Percentiles rank a stretch among this genome's conserved stretches.
Evolutionary conservation across 495 filamentous ascomycete species (phyloP).

Genomic region (Apiosordaria backusii): DNA sequence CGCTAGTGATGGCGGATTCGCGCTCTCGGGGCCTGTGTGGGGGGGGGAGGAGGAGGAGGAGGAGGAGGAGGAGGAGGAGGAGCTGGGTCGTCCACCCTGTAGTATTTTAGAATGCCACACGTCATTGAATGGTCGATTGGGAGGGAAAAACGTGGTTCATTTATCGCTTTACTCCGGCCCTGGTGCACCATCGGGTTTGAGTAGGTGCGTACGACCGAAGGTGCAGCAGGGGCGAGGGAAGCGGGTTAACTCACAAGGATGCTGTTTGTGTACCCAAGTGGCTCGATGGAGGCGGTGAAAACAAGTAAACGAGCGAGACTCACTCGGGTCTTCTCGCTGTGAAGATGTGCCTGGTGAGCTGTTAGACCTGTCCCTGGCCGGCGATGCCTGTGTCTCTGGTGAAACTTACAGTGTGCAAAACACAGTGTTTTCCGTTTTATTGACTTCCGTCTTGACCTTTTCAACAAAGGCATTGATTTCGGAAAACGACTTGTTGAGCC

Average conservation of each 20-base stretch:
- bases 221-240: neutral
- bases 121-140: conserved; percentile 10
- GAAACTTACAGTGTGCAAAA: conserved; percentile 66
- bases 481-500: conserved; percentile 59
- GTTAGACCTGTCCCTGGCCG: conserved; percentile 16
- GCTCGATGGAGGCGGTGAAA: neutral
- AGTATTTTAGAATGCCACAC: neutral
- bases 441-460: conserved; percentile 67
- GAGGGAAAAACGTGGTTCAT: conserved; percentile 10
- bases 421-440: conserved; percentile 61
- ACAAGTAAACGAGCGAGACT: conserved; percentile 12
- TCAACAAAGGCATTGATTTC: conserved; percentile 60
- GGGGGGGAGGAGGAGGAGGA: no score
- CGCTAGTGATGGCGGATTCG: neutral
- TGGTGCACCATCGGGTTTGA: neutral
- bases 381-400: conserved; percentile 20
- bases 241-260: neutral
- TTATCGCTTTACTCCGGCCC: conserved; percentile 8
- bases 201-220: conserved; percentile 3
- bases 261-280: neutral
- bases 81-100: conserved; percentile 5
- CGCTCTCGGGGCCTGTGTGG: neutral
- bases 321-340: conserved; percentile 28
- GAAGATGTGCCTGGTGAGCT: conserved; percentile 27
- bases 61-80: neutral